phyloP scores from a whole-genome alignment of 1,284 basidiomycete species.

The Pseudozyma tsukubaensis region DNA sequence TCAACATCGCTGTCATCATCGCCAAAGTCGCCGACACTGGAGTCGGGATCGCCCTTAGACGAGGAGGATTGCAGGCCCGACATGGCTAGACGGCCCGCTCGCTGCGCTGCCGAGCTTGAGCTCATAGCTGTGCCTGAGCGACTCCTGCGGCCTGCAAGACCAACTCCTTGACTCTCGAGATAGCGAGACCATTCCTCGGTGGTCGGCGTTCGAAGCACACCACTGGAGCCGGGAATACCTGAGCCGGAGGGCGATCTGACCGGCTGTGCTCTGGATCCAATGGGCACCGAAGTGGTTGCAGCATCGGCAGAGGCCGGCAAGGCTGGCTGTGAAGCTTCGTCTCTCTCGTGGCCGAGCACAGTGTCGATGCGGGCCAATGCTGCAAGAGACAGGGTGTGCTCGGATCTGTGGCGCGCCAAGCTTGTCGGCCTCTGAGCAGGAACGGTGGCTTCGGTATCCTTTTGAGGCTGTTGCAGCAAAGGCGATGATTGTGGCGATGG shows the following conservation, averaged over 20 bases:
- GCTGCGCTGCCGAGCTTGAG: constrained; percentile 43
- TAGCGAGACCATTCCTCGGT: constrained; percentile 65
- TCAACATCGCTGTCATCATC: constrained; percentile 39
- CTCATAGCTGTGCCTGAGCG: constrained; percentile 33
- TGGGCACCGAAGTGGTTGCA: constrained; percentile 5
- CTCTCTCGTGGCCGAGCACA: constrained; percentile 16
- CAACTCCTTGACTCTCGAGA: constrained; percentile 58
- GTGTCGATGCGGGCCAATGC: constrained; percentile 34
- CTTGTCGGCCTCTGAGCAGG: constrained; percentile 9
- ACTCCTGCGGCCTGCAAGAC: constrained; percentile 31
- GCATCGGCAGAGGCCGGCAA: constrained; percentile 20
- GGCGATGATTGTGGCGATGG: constrained; percentile 23
- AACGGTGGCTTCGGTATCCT: background rate
- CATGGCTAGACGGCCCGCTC: constrained; percentile 20
- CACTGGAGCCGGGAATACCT: constrained; percentile 17
- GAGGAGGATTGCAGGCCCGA: constrained; percentile 17
- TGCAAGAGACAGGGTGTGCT: constrained; percentile 27
- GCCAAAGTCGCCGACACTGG: constrained; percentile 13
- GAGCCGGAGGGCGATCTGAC: constrained; percentile 36
- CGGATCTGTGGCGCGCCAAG: constrained; percentile 26
- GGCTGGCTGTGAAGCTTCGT: constrained; percentile 4
- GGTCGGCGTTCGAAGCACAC: constrained; percentile 59
- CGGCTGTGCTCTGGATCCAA: constrained; percentile 8
- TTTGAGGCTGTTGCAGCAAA: constrained; percentile 8
- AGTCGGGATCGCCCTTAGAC: constrained; percentile 19